A percentile compares a stretch with the other conserved stretches of the same genome.
phyloP scores from a whole-genome alignment of 306 rosid species.

The Castanopsis chinensis region DNA sequence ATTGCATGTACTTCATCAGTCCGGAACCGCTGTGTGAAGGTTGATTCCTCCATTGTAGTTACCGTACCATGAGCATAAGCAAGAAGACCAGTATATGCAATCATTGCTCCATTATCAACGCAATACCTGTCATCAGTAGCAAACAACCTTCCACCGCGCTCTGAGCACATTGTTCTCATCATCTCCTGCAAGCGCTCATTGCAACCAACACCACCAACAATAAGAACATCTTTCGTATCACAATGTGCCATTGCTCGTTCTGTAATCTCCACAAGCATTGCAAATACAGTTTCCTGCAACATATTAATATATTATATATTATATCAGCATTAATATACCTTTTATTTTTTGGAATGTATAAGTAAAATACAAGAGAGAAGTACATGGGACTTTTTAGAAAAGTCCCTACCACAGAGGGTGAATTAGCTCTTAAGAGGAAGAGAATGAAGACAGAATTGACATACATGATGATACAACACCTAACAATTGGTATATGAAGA shows the following conservation, averaged over 20 bases:
- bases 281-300: slow-evolving; percentile 72
- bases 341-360: neutral
- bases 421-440: neutral
- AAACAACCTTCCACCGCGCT: slow-evolving; percentile 85
- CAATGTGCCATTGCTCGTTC: slow-evolving; percentile 98
- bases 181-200: slow-evolving; percentile 88
- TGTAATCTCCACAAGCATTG: slow-evolving; percentile 97
- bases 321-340: neutral
- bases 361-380: neutral
- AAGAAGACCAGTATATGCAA: slow-evolving; percentile 93
- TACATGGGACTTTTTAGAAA: neutral
- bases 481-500: neutral
- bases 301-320: neutral
- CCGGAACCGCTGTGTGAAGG: slow-evolving; percentile 84
- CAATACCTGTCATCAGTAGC: slow-evolving; percentile 96
- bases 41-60: slow-evolving; percentile 67
- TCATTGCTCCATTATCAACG: slow-evolving; percentile 94
- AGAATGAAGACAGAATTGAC: neutral
- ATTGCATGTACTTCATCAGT: slow-evolving; percentile 92
- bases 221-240: slow-evolving; percentile 83
- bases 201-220: slow-evolving; percentile 96
- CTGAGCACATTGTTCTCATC: slow-evolving; percentile 92
- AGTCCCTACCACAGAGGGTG: neutral
- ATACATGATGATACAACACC: neutral
- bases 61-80: slow-evolving; percentile 67